These are phyloP conservation scores for Leptodermis oblonga DNA, from an alignment of 257 asterid species.

Conservation along the genomic window DNA sequence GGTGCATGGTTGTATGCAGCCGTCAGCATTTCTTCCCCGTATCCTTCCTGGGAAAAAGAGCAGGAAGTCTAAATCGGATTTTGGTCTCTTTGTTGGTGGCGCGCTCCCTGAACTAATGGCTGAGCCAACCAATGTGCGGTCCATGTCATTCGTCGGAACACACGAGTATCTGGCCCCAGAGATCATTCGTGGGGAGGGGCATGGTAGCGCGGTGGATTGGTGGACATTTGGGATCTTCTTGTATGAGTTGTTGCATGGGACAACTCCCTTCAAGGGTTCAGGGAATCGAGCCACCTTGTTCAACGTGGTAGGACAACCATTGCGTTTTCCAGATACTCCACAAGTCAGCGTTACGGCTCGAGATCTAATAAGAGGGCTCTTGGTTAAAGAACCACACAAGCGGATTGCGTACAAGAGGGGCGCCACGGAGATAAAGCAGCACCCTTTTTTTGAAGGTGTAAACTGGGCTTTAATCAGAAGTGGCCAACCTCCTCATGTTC, in stretches of 20 bases:
- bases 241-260: slow-evolving; percentile 43
- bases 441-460: slow-evolving; percentile 38
- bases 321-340: slow-evolving; percentile 37
- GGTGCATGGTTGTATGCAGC: slow-evolving; percentile 34
- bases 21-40: slow-evolving; percentile 32
- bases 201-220: slow-evolving; percentile 51
- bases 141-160: slow-evolving; percentile 45
- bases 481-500: slow-evolving; percentile 31
- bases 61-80: slow-evolving; percentile 42
- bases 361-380: slow-evolving; percentile 35
- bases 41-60: slow-evolving; percentile 36
- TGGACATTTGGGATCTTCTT: slow-evolving; percentile 46
- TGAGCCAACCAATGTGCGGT: slow-evolving; percentile 40
- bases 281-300: slow-evolving; percentile 37
- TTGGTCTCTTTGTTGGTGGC: slow-evolving; percentile 36
- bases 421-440: slow-evolving; percentile 43
- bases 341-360: slow-evolving; percentile 31
- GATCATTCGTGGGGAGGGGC: slow-evolving; percentile 41
- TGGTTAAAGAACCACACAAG: slow-evolving; percentile 41
- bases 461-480: slow-evolving; percentile 43
- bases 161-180: slow-evolving; percentile 47
- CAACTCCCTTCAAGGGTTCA: slow-evolving; percentile 40
- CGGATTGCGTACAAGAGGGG: slow-evolving; percentile 42
- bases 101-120: slow-evolving; percentile 45
- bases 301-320: slow-evolving; percentile 38